Conservation (phyloP, 306 rosid species). For the Sechiopsis laciniata region DNA sequence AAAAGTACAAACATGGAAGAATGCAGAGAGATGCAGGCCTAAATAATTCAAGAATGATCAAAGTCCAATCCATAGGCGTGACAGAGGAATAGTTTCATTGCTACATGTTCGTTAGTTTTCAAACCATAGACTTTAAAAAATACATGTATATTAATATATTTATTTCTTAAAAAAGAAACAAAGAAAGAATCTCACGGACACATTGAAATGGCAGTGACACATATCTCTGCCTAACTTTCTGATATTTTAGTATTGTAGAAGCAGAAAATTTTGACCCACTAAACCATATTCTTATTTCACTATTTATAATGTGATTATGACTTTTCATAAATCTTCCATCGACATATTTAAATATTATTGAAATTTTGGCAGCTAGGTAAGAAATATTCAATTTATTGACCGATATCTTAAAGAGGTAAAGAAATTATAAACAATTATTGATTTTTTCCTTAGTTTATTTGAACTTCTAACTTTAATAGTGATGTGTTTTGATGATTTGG, state of each 20-base stretch:
- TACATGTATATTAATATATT: neutral
- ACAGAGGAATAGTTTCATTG: neutral
- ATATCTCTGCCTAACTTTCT: conserved; percentile 11
- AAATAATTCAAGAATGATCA: neutral
- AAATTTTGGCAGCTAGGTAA: neutral
- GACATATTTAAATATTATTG: too few species aligned
- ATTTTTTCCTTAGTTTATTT: too few species aligned
- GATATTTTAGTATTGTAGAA: neutral
- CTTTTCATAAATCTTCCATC: neutral
- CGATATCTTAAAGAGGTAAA: neutral
- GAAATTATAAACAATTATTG: neutral
- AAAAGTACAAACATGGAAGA: neutral
- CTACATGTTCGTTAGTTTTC: neutral
- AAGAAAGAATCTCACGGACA: conserved; percentile 9
- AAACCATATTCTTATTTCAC: neutral
- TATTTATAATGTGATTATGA: neutral
- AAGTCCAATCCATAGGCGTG: conserved; percentile 12
- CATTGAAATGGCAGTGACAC: conserved; percentile 4
- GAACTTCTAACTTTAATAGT: too few species aligned
- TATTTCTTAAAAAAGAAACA: conserved; percentile 9
- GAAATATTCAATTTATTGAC: neutral
- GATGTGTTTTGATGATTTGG: neutral
- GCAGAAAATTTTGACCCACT: neutral
- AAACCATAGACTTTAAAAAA: neutral
- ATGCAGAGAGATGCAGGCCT: neutral